Evolutionary conservation across 441 rosid species (phyloP), one percentile per base, ranked within the genome.

Genomic region (Arabidopsis lyrata): DNA sequence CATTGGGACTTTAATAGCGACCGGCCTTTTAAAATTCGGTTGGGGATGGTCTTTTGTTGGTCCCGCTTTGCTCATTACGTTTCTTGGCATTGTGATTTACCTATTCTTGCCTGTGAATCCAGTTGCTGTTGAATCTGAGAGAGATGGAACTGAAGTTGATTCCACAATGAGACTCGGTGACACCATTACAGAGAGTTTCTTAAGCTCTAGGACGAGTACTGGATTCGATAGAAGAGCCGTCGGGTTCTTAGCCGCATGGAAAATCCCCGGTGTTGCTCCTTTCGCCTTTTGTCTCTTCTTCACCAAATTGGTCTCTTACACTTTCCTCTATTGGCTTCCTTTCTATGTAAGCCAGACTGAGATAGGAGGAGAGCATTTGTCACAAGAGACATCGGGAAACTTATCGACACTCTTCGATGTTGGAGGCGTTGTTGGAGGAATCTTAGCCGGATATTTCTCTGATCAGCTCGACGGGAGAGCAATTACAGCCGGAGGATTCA

Each of bases 21-120:
- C 99, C 5, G 90, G 85, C 5, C 52, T 90, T 68, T 73, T 95
- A 78, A 87, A 75, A 52, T 89, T 85, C 47, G 97, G 97, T 22
- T 95, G 99, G 99, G 99, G 97, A n/a, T 92, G 97, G 97, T 92
- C 97, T 13, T 95, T 95, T 71, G 87, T 87, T 34, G 83, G 87
- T 72, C 99, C 99, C 6, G 97, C 94, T 74, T 68, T 85, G 50
- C 58, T 88, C 42, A 86, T 87, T 49, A 86, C 83, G 13, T 80
- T 88, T 31, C 50, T 81, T n/a, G 99, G 99, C 4, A 8, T 90
- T 53, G 66, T 87, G 22, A 86, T 92, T 15, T 83, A 89, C 76
- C 65, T 90, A n/a, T 65, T 90, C 15, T 85, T 95, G 75, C 96
- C 98, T 1, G 89, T 89, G 72, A 83, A 78, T 66, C 96, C 98